Conservation (phyloP, 2,329 filamentous ascomycete species). For the Keithomyces neogunnii region DNA sequence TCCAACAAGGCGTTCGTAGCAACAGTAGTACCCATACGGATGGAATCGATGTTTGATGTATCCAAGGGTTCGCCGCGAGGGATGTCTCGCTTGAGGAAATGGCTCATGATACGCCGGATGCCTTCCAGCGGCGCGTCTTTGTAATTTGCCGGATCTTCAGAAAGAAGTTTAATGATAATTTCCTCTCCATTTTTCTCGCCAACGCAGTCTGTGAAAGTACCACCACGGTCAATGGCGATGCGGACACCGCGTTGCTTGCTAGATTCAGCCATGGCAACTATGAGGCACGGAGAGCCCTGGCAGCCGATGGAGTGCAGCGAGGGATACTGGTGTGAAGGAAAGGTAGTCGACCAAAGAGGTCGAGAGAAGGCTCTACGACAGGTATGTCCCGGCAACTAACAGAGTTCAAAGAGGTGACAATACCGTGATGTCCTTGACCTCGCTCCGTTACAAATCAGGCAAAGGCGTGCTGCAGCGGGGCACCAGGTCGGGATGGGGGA, state of each 20-base stretch:
- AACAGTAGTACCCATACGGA: conserved; percentile 75
- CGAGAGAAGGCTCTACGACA: no score
- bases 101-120: conserved; percentile 43
- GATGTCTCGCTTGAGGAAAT: conserved; percentile 21
- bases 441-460: no score
- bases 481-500: no score
- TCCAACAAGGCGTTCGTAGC: conserved; percentile 72
- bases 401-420: no score
- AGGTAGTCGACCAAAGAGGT: no score
- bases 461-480: no score
- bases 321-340: not conserved
- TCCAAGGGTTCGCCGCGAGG: conserved; percentile 26
- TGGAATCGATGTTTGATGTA: conserved; percentile 44
- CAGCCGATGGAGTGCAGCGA: not conserved
- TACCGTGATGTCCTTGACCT: no score
- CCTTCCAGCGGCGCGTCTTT: conserved; percentile 66
- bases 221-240: conserved; percentile 26
- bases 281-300: not conserved
- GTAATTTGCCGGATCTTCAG: conserved; percentile 64
- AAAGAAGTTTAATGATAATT: conserved; percentile 63
- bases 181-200: conserved; percentile 58
- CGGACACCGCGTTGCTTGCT: conserved; percentile 64
- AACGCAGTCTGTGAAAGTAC: conserved; percentile 63
- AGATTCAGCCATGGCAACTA: conserved; percentile 49
- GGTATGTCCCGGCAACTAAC: no score